Evolutionary conservation across 371 early-diverging fungal genomes (phyloP).

Genomic region (Mortierella sp.): DNA sequence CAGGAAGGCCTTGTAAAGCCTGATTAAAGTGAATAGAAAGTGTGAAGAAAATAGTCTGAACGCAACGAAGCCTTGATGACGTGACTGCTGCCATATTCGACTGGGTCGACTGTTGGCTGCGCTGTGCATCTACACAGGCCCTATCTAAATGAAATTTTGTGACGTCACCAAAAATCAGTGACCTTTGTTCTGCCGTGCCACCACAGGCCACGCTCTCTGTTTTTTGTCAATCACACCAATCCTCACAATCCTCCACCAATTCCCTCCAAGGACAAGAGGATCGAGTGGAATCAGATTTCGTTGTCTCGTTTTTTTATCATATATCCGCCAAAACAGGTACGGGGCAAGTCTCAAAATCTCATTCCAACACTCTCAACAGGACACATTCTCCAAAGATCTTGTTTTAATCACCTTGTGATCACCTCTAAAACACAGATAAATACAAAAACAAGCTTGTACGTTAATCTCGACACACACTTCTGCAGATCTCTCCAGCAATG

Average conservation of each 20-base stretch:
- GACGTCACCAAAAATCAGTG: too few relatives aligned
- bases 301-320: conserved; percentile 4
- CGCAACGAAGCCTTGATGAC: too few relatives aligned
- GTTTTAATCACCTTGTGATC: neutral
- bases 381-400: conserved; percentile 2
- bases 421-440: conserved; percentile 2
- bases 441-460: conserved; percentile 5
- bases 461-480: conserved; percentile 2
- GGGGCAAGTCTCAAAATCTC: neutral
- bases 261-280: neutral
- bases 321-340: conserved; percentile 1
- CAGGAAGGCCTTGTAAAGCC: too few relatives aligned
- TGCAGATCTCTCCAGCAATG: conserved; percentile 35
- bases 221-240: neutral
- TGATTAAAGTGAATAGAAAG: too few relatives aligned
- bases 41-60: too few relatives aligned
- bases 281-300: conserved; percentile 4
- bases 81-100: too few relatives aligned
- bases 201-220: neutral
- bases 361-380: neutral
- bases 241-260: neutral
- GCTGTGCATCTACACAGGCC: too few relatives aligned
- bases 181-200: conserved; percentile 3
- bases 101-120: too few relatives aligned
- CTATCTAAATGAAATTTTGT: neutral